Percentiles rank a stretch among this genome's conserved stretches.
Conservation (phyloP, 2,329 filamentous ascomycete genomes). For the Aspergillus proliferans region DNA sequence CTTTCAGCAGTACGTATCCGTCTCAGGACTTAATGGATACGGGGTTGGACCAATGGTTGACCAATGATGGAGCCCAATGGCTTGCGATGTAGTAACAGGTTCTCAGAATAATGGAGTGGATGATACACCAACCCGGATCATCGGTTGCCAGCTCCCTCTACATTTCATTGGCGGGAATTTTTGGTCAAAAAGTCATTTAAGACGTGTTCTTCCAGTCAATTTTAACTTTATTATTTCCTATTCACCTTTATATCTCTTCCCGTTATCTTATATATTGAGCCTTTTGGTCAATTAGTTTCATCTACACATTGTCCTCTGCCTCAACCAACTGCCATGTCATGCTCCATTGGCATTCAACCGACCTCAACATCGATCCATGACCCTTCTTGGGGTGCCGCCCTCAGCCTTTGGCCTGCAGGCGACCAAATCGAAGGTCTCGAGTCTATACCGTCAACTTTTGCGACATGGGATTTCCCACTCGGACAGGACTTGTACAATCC, state of each 20-base stretch:
- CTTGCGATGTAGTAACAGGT: no score
- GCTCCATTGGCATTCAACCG: background rate
- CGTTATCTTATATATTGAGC: background rate
- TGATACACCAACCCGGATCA: no score
- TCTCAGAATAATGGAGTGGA: no score
- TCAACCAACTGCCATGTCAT: constrained; percentile 6
- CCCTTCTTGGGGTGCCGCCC: constrained; percentile 22
- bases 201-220: no score
- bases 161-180: no score
- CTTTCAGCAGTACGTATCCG: no score
- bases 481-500: constrained; percentile 21
- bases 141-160: no score
- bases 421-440: constrained; percentile 27
- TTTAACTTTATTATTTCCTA: background rate
- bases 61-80: no score
- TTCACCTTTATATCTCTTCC: background rate
- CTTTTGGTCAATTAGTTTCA: constrained; percentile 5
- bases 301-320: constrained; percentile 6
- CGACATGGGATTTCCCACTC: constrained; percentile 19
- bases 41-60: no score
- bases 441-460: constrained; percentile 21
- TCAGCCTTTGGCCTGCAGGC: constrained; percentile 23
- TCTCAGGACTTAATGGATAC: no score
- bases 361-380: constrained; percentile 1
- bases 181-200: no score